Base-by-base conservation (phyloP, 371 early-diverging fungal species). In the Zychaea mexicana region DNA sequence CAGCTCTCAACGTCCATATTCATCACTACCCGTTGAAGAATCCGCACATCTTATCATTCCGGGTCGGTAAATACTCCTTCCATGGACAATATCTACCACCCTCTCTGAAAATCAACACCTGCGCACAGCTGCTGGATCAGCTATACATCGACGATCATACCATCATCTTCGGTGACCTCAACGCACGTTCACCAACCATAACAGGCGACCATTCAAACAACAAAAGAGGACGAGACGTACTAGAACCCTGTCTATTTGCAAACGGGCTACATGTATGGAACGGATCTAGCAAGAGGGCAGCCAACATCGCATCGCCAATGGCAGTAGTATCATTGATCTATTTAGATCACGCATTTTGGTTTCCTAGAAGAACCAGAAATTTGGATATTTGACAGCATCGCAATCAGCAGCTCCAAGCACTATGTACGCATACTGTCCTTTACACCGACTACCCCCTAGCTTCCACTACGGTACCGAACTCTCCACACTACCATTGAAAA, bases 301-400 rank as follows among this genome's bases (percentile, higher is more conserved):
- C 15, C 33, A 17, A 64, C 65, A 8, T 64, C 24, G 28, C 9
- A 28, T 28, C 10, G 15, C 12, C 5, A 22, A 5, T 2, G 65
- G 65, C 1, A 1, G 5, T 9, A 64, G 59, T 28, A 64, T 64
- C 15, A 64, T 64, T 28, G 65, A 64, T 26, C 38, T 57, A 0
- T 64, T 64, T 24, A 28, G 55, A 15, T 39, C 39, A 13, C 4
- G 21, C n/a, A n/a, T n/a, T n/a, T 33, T 15, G 7, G 9, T 19
- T 31, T 52, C 9, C 24, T 60, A 0, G 21, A 10, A 9, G 46
- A 60, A 17, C 49, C 65, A 30, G 3, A 17, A 19, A 15, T 65
- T 9, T 6, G 21, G 1, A 33, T 60, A 4, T 26, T 19, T 19
- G 39, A 58, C 9, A 31, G n/a, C 4, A 0, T 22, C 0, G 26